phyloP scores from a whole-genome alignment of 176 grass and related monocot genomes.

The Avena atlantica region DNA sequence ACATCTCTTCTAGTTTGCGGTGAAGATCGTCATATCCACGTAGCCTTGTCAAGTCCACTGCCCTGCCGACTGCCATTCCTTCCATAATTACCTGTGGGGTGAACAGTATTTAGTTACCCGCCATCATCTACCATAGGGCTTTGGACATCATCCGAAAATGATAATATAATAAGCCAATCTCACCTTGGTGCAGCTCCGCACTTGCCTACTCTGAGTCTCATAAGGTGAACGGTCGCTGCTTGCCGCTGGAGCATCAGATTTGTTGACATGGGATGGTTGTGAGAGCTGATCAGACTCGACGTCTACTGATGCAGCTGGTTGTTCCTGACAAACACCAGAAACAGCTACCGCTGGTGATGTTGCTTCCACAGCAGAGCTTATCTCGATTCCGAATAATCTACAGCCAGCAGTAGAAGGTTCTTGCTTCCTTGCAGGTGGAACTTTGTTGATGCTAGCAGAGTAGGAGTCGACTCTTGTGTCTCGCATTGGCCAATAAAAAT shows the following conservation, averaged over 20 bases:
- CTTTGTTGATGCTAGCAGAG: constrained; percentile 54
- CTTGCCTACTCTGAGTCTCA: constrained; percentile 66
- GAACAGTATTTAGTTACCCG: constrained; percentile 33
- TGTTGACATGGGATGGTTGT: constrained; percentile 60
- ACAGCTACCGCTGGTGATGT: constrained; percentile 29
- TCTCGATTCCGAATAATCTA: constrained; percentile 92
- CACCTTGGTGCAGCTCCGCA: constrained; percentile 97
- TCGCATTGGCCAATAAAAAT: constrained; percentile 58
- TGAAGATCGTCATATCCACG: constrained; percentile 66
- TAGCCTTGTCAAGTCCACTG: constrained; percentile 85
- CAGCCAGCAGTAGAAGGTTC: constrained; percentile 57
- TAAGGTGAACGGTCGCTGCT: constrained; percentile 60
- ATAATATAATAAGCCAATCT: constrained; percentile 37
- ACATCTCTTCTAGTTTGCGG: constrained; percentile 79
- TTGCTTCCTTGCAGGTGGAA: constrained; percentile 58
- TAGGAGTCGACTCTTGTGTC: constrained; percentile 49
- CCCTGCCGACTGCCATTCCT: constrained; percentile 92
- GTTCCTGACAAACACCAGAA: constrained; percentile 53
- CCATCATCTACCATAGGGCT: not conserved
- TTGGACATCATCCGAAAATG: not conserved
- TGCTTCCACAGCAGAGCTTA: constrained; percentile 60
- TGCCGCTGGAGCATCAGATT: constrained; percentile 54
- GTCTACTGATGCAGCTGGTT: constrained; percentile 44
- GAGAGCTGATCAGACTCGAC: constrained; percentile 55
- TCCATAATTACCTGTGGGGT: constrained; percentile 83